Evolutionary conservation across 1,139 yeast species (phyloP), one percentile per base, ranked within the genome.

Genomic region (Kurtzmaniella quercitrusa): DNA sequence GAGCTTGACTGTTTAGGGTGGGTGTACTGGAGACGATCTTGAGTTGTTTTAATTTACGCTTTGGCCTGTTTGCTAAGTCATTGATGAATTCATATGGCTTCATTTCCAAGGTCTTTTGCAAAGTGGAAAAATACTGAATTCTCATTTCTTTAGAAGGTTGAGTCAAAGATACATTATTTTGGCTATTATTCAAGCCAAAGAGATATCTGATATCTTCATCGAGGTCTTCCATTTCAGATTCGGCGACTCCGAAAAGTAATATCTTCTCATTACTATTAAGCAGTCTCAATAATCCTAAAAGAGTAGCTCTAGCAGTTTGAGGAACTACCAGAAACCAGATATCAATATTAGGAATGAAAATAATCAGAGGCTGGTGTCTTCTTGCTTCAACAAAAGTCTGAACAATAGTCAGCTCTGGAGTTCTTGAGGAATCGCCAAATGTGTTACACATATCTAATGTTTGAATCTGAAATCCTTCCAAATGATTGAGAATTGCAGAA

Each of bases 391-490:
- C 74, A 57, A 94, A 84, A 19, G 88, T 75, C 58, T 90, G 96
- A 23, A 93, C 87, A 36, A 91, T 75, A 1, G 87, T 77, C 58
- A 90, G 87, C 57, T 93, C 98, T 1, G 95, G 83, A 0, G 95
- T 81, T 49, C 90, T 70, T 0, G 94, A 78, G 4, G 95, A 75
- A 56, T 91, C 98, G 12, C 93, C 82, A 53, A 84, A 81, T 47
- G 93, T 62, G 17, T 84, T 75, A 1, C 91, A 89, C 48, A 93
- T 69, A 60, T 93, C 98, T 40, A 94, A 69, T 1, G 86, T 78
- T 58, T 93, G 98, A 9, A 90, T 83, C 57, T 90, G 95, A 55
- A 84, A 90, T 0, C 96, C 96, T 65, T 93, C 98, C 47, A 94
- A 68, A 53, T 81, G 77, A 55, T 90, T 87, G 46, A 93, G 67